Evolutionary conservation across 2,329 filamentous ascomycete genomes (phyloP).

Genomic region (Hypoxylon sp.): DNA sequence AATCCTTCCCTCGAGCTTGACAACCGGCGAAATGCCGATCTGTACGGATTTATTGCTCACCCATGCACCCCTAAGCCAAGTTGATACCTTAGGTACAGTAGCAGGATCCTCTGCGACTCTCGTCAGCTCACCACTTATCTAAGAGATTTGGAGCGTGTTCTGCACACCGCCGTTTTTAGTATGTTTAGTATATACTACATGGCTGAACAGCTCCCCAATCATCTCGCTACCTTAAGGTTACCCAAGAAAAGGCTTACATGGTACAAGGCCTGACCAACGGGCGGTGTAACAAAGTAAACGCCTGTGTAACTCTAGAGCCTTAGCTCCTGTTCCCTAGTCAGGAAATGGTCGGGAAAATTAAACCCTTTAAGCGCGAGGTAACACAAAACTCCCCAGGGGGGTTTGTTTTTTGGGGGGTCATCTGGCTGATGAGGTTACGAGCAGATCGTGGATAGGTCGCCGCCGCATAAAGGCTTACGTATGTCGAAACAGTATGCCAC

Average conservation of each 20-base stretch:
- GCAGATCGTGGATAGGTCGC: constrained; percentile 12
- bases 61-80: constrained; percentile 14
- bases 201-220: constrained; percentile 1
- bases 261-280: constrained; percentile 16
- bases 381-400: constrained; percentile 12
- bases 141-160: constrained; percentile 17
- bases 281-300: constrained; percentile 39
- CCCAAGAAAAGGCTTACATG: constrained; percentile 23
- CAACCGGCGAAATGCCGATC: constrained; percentile 37
- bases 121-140: constrained; percentile 31
- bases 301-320: constrained; percentile 35
- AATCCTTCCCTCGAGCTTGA: constrained; percentile 5
- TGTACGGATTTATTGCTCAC: constrained; percentile 21
- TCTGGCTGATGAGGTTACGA: constrained; percentile 8
- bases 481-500: constrained; percentile 20
- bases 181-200: neutral
- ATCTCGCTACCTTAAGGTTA: constrained; percentile 5
- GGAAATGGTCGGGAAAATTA: constrained; percentile 6
- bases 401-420: neutral
- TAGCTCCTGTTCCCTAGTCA: neutral
- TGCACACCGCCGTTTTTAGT: constrained; percentile 20
- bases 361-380: constrained; percentile 39
- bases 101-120: constrained; percentile 30
- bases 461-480: constrained; percentile 17
- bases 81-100: constrained; percentile 20